These are phyloP conservation scores for Erythrophleum fordii DNA, from an alignment of 306 rosid species.

Conservation along the genomic window DNA sequence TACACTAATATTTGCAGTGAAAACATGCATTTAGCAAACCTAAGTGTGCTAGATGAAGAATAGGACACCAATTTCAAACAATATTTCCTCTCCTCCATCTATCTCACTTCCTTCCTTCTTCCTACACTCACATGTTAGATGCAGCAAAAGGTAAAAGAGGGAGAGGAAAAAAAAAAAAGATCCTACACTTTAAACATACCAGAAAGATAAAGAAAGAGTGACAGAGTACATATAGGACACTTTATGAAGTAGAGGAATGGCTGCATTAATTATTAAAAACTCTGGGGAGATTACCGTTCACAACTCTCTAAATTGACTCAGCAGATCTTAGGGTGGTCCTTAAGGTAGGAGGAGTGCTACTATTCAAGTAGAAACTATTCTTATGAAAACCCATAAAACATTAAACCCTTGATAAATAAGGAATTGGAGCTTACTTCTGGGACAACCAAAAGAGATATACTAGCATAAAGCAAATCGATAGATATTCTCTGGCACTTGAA, in stretches of 20 bases:
- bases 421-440: conserved; percentile 75
- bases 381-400: conserved; percentile 17
- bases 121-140: neutral
- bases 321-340: conserved; percentile 22
- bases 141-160: neutral
- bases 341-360: neutral
- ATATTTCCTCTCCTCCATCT: neutral
- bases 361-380: conserved; percentile 21
- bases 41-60: conserved; percentile 14
- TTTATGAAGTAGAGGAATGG: neutral
- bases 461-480: conserved; percentile 91
- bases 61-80: conserved; percentile 16
- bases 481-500: conserved; percentile 94
- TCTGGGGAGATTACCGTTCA: neutral
- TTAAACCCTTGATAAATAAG: conserved; percentile 33
- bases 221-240: conserved; percentile 11
- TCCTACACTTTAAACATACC: neutral
- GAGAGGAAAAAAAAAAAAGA: neutral
- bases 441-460: conserved; percentile 85
- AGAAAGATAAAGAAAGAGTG: conserved; percentile 15
- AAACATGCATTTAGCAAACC: conserved; percentile 29
- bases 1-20: conserved; percentile 17
- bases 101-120: neutral
- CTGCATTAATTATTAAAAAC: conserved; percentile 12
- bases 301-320: neutral